phyloP scores from a whole-genome alignment of 257 asterid species.

The Nicotiana paniculata region DNA sequence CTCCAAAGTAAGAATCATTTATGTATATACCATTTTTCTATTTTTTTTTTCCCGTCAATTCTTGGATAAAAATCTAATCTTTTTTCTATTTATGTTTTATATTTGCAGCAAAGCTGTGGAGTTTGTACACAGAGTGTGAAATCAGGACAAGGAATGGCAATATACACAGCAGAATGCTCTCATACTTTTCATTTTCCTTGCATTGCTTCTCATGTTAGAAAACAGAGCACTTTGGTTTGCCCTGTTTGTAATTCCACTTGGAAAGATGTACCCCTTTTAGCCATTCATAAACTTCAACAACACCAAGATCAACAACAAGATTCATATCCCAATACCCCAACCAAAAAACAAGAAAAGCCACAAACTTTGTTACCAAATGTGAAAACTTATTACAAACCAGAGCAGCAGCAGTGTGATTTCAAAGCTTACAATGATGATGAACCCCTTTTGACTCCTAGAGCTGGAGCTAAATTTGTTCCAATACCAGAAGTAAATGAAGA shows the following conservation, averaged over 20 bases:
- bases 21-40: background rate
- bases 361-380: background rate
- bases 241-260: constrained; percentile 71
- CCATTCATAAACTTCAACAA: constrained; percentile 37
- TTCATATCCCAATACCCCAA: constrained; percentile 1
- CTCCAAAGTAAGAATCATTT: constrained; percentile 45
- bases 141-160: constrained; percentile 71
- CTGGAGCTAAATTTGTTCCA: constrained; percentile 28
- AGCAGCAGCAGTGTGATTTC: background rate
- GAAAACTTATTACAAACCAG: constrained; percentile 6
- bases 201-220: constrained; percentile 50
- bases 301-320: constrained; percentile 9
- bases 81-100: background rate
- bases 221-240: constrained; percentile 47
- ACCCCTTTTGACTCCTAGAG: constrained; percentile 52
- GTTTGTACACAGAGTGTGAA: constrained; percentile 78
- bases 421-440: constrained; percentile 61
- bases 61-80: background rate
- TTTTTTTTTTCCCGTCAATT: background rate
- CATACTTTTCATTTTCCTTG: constrained; percentile 89
- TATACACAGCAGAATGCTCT: constrained; percentile 87
- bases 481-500: constrained; percentile 26
- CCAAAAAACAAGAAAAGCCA: background rate
- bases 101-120: constrained; percentile 72
- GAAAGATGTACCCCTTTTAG: constrained; percentile 71